Conservation (phyloP, 495 filamentous ascomycete genomes). For the Penicillium cinerascens region DNA sequence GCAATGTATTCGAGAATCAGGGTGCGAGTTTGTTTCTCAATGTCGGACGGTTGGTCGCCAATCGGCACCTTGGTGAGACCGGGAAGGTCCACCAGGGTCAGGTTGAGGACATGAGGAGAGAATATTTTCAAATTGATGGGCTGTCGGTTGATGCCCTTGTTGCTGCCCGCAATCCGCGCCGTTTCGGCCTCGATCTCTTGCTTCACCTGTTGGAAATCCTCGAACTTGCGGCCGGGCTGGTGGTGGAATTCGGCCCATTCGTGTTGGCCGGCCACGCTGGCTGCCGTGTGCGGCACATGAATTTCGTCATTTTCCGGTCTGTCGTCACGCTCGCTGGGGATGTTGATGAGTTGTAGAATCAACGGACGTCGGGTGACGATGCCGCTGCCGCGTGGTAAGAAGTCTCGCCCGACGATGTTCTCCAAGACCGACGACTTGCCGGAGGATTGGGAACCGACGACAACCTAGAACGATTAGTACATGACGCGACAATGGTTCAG, state of each 20-base stretch:
- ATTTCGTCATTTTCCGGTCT: slow-evolving; percentile 61
- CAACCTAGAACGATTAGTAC: slow-evolving; percentile 60
- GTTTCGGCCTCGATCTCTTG: slow-evolving; percentile 98
- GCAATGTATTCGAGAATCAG: slow-evolving; percentile 98
- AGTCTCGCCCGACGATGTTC: slow-evolving; percentile 97
- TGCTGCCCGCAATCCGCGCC: slow-evolving; percentile 88
- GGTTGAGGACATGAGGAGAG: slow-evolving; percentile 92
- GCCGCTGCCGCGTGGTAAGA: slow-evolving; percentile 91
- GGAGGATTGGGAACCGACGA: slow-evolving; percentile 97
- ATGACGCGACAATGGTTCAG: background rate
- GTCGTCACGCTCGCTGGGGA: slow-evolving; percentile 75
- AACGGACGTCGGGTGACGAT: slow-evolving; percentile 93
- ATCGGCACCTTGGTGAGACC: slow-evolving; percentile 98
- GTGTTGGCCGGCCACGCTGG: slow-evolving; percentile 63
- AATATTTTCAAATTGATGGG: slow-evolving; percentile 99
- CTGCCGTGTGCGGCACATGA: slow-evolving; percentile 64
- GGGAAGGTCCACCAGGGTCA: slow-evolving; percentile 94
- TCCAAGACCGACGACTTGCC: slow-evolving; percentile 99
- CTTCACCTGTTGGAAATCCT: slow-evolving; percentile 89
- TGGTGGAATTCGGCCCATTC: slow-evolving; percentile 99
- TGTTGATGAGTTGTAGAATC: slow-evolving; percentile 97
- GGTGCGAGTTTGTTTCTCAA: slow-evolving; percentile 97
- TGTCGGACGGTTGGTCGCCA: slow-evolving; percentile 95
- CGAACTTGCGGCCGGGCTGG: slow-evolving; percentile 81
- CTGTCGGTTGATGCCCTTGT: slow-evolving; percentile 97